Evolutionary conservation across 2,329 filamentous ascomycete species (phyloP).

Genomic region (Neonectria coccinea): DNA sequence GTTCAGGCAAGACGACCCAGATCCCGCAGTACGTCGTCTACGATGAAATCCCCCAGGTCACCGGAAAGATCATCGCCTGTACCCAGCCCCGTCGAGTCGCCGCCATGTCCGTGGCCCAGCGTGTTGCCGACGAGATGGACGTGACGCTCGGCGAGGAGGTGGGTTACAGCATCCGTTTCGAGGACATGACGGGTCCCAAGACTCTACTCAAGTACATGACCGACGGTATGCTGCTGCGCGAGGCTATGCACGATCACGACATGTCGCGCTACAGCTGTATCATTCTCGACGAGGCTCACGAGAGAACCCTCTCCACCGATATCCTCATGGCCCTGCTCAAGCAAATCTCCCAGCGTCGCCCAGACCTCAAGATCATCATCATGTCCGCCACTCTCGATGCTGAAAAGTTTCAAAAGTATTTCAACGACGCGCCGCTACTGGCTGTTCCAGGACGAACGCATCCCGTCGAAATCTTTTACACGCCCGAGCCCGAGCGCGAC

Average conservation of each 20-base stretch:
- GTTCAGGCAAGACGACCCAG: conserved; percentile 99
- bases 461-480: conserved; percentile 99
- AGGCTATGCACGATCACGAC: conserved; percentile 96
- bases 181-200: conserved; percentile 89
- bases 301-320: conserved; percentile 95
- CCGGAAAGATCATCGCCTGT: conserved; percentile 92
- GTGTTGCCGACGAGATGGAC: conserved; percentile 97
- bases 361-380: conserved; percentile 97
- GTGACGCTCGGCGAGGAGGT: conserved; percentile 93
- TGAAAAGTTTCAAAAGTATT: conserved; percentile 98
- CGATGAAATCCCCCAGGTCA: conserved; percentile 90
- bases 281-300: conserved; percentile 98
- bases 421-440: conserved; percentile 91
- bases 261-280: conserved; percentile 95
- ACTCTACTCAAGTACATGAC: conserved; percentile 99
- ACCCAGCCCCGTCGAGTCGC: conserved; percentile 98
- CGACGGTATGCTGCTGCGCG: conserved; percentile 96
- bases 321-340: conserved; percentile 97
- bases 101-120: conserved; percentile 97
- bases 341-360: conserved; percentile 82
- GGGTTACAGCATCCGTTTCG: conserved; percentile 98
- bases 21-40: conserved; percentile 98
- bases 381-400: conserved; percentile 99
- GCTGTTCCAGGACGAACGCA: conserved; percentile 95
- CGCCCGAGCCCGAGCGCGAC: conserved; percentile 92